Percentiles rank a stretch among this genome's conserved stretches.
Evolutionary conservation across 1,139 yeast species (phyloP).

Genomic region (Saccharomyces hybrid): DNA sequence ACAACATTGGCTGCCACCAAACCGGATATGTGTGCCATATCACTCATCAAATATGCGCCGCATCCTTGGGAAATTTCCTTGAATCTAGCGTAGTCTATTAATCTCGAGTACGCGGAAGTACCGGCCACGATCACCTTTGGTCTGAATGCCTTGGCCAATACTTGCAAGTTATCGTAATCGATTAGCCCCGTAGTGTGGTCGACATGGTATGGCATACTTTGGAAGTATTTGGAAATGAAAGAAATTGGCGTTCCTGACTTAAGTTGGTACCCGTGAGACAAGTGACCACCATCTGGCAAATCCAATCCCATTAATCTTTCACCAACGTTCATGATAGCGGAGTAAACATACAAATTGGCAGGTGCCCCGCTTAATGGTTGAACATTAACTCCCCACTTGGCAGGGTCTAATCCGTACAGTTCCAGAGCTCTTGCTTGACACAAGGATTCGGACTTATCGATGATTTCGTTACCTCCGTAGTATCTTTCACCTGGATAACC

Average conservation of each 20-base stretch:
- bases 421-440: conserved; percentile 90
- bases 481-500: conserved; percentile 97
- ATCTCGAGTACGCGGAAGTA: conserved; percentile 90
- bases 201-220: conserved; percentile 93
- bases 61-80: conserved; percentile 84
- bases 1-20: conserved; percentile 89
- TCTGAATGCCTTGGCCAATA: conserved; percentile 78
- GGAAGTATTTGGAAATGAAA: conserved; percentile 85
- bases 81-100: conserved; percentile 86
- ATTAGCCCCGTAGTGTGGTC: conserved; percentile 79
- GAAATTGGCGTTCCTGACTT: conserved; percentile 74
- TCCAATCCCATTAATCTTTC: conserved; percentile 96
- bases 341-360: conserved; percentile 88
- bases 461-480: conserved; percentile 94
- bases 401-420: conserved; percentile 69
- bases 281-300: conserved; percentile 95
- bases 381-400: conserved; percentile 92
- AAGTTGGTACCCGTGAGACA: conserved; percentile 94
- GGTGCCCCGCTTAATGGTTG: conserved; percentile 95
- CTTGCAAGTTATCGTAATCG: conserved; percentile 83
- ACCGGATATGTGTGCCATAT: conserved; percentile 97
- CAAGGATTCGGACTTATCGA: conserved; percentile 80
- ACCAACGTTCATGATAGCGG: conserved; percentile 84
- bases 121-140: conserved; percentile 96
- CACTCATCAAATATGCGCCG: conserved; percentile 85